Evolutionary conservation across 2,329 filamentous ascomycete genomes (phyloP).

Genomic region (Stromatinia cepivora): DNA sequence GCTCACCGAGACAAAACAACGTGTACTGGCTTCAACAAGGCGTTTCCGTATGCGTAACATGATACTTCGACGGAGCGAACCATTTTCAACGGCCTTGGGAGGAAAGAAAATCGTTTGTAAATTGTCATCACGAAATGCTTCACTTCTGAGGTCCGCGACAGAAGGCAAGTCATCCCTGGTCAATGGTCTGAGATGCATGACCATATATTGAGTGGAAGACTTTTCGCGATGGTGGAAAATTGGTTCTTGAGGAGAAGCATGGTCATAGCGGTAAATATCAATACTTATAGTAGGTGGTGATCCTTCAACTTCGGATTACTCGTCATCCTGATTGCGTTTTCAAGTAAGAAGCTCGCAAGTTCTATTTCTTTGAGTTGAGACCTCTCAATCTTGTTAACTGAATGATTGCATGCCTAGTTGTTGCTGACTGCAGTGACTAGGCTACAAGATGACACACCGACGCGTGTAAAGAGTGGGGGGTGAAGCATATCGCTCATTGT

Average conservation of each 20-base stretch:
- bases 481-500: not conserved
- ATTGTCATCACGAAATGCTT: conserved; percentile 9
- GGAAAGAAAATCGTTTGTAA: conserved; percentile 7
- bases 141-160: not conserved
- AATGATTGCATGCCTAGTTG: not conserved
- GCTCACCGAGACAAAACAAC: conserved; percentile 2
- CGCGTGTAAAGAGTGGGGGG: not conserved
- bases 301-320: too few species aligned
- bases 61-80: not conserved
- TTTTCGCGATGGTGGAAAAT: not conserved
- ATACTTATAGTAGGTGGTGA: not conserved
- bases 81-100: conserved; percentile 6
- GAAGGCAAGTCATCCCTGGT: not conserved
- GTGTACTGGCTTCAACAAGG: not conserved
- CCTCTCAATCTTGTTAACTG: not conserved
- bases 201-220: not conserved
- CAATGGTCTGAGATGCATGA: conserved; percentile 17
- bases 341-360: not conserved
- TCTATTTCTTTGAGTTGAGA: too few species aligned
- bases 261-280: not conserved
- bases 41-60: not conserved
- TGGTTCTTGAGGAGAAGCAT: not conserved
- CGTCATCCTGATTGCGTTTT: too few species aligned
- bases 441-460: not conserved
- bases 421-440: conserved; percentile 4